phyloP scores from a whole-genome alignment of 345 rosid genomes.

The Salix suchowensis region DNA sequence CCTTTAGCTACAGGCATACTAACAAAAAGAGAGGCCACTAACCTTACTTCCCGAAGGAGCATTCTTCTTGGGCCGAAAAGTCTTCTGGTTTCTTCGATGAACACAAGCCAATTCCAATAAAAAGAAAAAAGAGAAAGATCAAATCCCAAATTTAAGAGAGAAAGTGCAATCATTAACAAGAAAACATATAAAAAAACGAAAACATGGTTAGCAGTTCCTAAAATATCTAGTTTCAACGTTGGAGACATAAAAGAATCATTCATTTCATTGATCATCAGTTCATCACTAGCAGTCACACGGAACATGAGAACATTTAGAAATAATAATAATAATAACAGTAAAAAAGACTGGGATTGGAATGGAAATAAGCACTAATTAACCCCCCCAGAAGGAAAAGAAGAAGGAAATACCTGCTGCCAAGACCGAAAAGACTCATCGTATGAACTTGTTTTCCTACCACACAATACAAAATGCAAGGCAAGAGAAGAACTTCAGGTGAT shows the following conservation, averaged over 20 bases:
- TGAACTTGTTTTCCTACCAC: background rate
- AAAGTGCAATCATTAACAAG: background rate
- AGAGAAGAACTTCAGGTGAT: no score
- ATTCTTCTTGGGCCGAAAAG: slow-evolving; percentile 65
- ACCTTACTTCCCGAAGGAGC: slow-evolving; percentile 71
- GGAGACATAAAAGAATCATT: no score
- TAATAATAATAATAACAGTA: background rate
- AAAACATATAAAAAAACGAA: background rate
- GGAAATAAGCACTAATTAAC: background rate
- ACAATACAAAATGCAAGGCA: no score
- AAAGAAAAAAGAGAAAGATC: background rate
- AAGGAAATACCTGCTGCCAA: slow-evolving; percentile 39
- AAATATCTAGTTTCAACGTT: no score
- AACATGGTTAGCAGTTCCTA: no score
- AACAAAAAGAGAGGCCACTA: slow-evolving; percentile 1
- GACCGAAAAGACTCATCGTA: slow-evolving; percentile 54
- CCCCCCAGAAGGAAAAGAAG: background rate
- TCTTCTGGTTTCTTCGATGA: slow-evolving; percentile 56
- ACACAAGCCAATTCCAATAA: background rate
- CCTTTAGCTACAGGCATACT: background rate
- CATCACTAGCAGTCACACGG: background rate
- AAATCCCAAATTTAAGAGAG: background rate
- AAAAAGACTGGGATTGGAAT: background rate
- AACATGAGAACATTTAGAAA: background rate
- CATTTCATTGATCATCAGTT: background rate